Base-by-base conservation (phyloP, 345 rosid species). In the Triadica sebifera region DNA sequence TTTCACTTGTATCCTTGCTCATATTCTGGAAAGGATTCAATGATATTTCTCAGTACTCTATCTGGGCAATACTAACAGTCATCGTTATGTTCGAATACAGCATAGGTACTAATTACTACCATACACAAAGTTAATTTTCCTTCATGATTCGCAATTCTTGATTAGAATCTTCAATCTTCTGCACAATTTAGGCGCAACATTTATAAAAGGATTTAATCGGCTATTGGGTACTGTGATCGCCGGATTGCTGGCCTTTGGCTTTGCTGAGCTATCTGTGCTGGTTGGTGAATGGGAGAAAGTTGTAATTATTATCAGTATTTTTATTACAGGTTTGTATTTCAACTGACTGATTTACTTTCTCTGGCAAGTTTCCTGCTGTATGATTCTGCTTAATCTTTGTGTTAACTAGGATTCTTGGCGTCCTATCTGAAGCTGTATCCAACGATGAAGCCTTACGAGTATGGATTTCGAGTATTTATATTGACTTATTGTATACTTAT, bases 51-150 rank as follows among this genome's bases (percentile, higher is more conserved):
- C 89, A 88, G 81, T 91, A 82, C 80, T 83, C 89, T 70, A 85
- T 93, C 55, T 93, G 98, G 98, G 95, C 97, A 8, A 87, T 89
- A 69, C 89, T 93, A 25, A 93, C 97, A 0, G 93, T 91, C 34
- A 91, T 93, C 15, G 95, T 91, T 15, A 94, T 93, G 70, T 91
- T 93, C 71, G 98, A 93, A 75, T 93, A 77, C 83, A 88, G 85
- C 77, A 85, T 91, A 74, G 95, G 96, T 92, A 88, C 55, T 25
- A 25, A 25, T 45, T 12, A 10, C n/a, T 65, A 29, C 15, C 59
- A 68, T 29, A 15, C 3, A 67, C 16, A 8, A 57, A 12, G 6
- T 52, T 52, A 57, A 25, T 20, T n/a, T 57, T 10, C 61, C 29
- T 43, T 6, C 47, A 43, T 43, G 47, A 10, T 43, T 43, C 10